Evolutionary conservation across 1,284 basidiomycete species (phyloP), one percentile per base, ranked within the genome.

Genomic region (Amylostereum chailletii): DNA sequence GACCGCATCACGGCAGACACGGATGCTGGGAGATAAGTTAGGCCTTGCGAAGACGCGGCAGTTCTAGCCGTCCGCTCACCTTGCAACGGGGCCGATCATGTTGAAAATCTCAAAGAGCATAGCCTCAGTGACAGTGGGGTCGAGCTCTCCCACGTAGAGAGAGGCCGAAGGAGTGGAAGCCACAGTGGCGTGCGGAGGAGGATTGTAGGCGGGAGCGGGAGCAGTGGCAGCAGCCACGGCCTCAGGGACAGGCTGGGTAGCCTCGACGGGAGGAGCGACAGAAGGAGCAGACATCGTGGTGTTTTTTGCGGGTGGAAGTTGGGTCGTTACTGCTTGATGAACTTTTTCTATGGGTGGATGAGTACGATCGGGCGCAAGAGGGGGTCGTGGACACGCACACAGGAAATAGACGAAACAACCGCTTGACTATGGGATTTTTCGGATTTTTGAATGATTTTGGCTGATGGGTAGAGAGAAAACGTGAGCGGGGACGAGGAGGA

Each of bases 101-200:
- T 95, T 97, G 81, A 99, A 99, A 68, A 99, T 99, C 78, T 99
- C 96, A 66, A 98, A 99, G 53, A 99, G 81, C 91, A 98, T 98
- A 55, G 96, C 95, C 79, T 99, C 96, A 47, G 94, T 94, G 69
- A 99, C 95, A 57, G 89, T 88, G 59, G 89, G 86, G 72, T 99
- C 96, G 60, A 99, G 88, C 77, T 99, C 96, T 57, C 96, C 96
- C 57, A 99, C 96, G 72, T 99, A 99, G 63, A 99, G 90, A 54
- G 93, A 96, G 37, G 94, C 91, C 52, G 88, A 90, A 42, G 88
- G 86, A 52, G 86, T 76, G 51, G 85, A 73, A 53, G 80, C 71
- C 50, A 75, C 72, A 9, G 78, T 70, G 45, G 79, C 75, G 32
- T 76, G 74, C 44, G 76, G 67, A 55, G 77, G 71, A 32, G 76